These are phyloP conservation scores for Diaporthe citriasiana DNA, from an alignment of 2,329 filamentous ascomycete genomes.

Conservation along the genomic window DNA sequence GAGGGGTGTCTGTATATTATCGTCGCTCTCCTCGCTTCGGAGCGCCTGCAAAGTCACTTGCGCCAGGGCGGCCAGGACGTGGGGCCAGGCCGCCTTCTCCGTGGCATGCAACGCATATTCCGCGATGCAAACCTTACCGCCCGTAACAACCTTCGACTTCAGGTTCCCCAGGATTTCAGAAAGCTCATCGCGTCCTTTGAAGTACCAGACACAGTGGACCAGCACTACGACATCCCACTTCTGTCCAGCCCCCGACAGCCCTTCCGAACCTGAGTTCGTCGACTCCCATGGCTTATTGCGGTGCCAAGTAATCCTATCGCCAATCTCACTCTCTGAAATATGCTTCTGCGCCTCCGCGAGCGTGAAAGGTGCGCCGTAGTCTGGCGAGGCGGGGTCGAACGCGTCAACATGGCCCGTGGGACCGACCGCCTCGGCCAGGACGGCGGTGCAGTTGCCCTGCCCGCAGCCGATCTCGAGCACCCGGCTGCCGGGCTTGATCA, in stretches of 20 bases:
- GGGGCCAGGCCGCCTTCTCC: constrained; percentile 56
- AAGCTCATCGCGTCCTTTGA: constrained; percentile 56
- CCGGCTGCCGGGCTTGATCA: constrained; percentile 54
- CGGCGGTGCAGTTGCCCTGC: constrained; percentile 69
- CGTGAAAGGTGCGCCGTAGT: constrained; percentile 66
- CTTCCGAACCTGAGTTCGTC: constrained; percentile 43
- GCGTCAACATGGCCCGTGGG: constrained; percentile 61
- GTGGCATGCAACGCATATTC: constrained; percentile 62
- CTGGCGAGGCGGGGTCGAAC: constrained; percentile 64
- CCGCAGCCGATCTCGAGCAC: constrained; percentile 72
- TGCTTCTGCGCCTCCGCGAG: constrained; percentile 63
- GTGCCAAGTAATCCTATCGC: constrained; percentile 60
- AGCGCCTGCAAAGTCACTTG: constrained; percentile 59
- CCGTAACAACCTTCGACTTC: constrained; percentile 47
- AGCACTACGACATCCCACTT: constrained; percentile 63
- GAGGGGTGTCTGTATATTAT: constrained; percentile 64
- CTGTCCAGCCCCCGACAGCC: constrained; percentile 41
- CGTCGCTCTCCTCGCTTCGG: constrained; percentile 50
- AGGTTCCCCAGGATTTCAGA: constrained; percentile 54
- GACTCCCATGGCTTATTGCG: constrained; percentile 55
- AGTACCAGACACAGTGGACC: constrained; percentile 68
- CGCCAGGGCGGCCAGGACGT: constrained; percentile 66
- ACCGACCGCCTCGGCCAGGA: constrained; percentile 64
- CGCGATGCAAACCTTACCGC: constrained; percentile 56
- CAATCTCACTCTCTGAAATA: constrained; percentile 57